phyloP scores from a whole-genome alignment of 1,284 basidiomycete genomes.

The Bjerkandera adusta region DNA sequence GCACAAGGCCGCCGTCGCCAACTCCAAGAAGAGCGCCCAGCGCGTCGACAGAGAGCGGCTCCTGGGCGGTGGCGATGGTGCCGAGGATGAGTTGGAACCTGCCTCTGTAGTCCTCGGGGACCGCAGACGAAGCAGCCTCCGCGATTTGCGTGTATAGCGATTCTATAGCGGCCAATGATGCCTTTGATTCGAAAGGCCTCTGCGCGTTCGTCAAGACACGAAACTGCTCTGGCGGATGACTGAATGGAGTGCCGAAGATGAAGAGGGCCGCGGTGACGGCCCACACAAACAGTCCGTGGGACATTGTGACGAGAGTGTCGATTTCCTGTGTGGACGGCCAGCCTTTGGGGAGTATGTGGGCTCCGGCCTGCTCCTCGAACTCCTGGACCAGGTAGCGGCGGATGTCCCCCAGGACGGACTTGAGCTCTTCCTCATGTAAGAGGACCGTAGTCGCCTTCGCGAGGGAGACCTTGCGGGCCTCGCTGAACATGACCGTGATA shows the following conservation, averaged over 20 bases:
- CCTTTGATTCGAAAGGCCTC: background rate
- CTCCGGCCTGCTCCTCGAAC: background rate
- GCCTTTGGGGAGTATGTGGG: background rate
- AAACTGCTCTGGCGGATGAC: background rate
- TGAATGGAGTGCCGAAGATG: background rate
- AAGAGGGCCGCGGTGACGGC: background rate
- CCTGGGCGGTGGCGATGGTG: background rate
- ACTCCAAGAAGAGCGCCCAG: background rate
- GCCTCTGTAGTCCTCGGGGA: background rate
- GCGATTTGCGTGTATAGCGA: background rate
- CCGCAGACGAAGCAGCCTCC: background rate
- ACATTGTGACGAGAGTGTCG: background rate
- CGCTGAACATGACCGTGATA: constrained; percentile 17
- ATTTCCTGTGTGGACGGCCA: background rate
- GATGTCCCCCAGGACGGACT: background rate
- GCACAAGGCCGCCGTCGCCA: background rate
- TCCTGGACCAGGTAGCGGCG: background rate
- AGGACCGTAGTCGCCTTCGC: background rate
- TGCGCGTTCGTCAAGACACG: no score
- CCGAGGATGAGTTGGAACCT: background rate
- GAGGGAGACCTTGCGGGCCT: background rate
- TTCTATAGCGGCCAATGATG: background rate
- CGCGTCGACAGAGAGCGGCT: background rate
- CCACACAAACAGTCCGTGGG: background rate
- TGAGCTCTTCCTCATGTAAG: background rate